Base-by-base conservation (phyloP, 108 stramenopile species). In the Ochromonas danica region DNA sequence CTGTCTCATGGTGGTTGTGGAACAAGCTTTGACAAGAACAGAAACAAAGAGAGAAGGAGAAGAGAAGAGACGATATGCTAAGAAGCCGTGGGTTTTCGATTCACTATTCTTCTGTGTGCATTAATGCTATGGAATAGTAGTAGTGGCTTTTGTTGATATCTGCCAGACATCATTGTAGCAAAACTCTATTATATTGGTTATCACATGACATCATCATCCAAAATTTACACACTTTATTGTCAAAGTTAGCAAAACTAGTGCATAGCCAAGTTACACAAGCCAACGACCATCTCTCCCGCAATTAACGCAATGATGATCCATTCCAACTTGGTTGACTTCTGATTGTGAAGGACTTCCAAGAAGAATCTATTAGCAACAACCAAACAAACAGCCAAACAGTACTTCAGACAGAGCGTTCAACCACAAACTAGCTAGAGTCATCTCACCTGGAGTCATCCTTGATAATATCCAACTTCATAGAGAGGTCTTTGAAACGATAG, bases 291-390 rank as follows among this genome's bases (percentile, higher is more conserved):
- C 80, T 96, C 95, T 65, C 93, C 90, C 31, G 84, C 70, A 83
- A 96, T 96, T 25, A 96, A 81, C 0, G 89, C 85, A 71, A 96
- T 91, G 63, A 96, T 96, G 78, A 94, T 92, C 95, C 93, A 93
- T 80, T 96, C 95, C 74, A 93, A 67, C 14, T 90, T 85, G 72
- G 91, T 92, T 42, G 87, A 87, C 85, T 96, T 96, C 78, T 96
- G 88, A 43, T 91, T 84, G 61, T 91, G 85, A 38, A 94, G 79
- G 28, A 96, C 90, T 70, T 96, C 93, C 71, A 96, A 81, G 80
- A 96, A 94, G 87, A 96, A 96, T 80, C 94, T 93, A n/a, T n/a
- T n/a, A n/a, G n/a, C n/a, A n/a, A n/a, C n/a, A n/a, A n/a, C n/a
- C n/a, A n/a, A n/a, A n/a, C n/a, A n/a, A n/a, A n/a, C n/a, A n/a